Base-by-base conservation (phyloP, 257 asterid genomes). In the Plectranthus barbatus region DNA sequence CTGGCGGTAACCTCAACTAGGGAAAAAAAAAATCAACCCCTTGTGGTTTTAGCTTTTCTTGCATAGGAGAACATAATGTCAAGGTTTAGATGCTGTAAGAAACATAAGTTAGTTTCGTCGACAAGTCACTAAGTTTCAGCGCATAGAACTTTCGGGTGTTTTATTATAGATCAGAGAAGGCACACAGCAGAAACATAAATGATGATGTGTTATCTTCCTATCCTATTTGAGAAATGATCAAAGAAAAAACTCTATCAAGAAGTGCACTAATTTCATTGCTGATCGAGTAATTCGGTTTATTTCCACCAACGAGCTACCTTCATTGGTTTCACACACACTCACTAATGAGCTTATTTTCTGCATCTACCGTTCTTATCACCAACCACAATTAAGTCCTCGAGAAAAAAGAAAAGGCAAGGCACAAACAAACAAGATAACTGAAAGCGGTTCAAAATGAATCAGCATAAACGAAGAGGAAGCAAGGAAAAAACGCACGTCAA, bases 401-500 rank as follows among this genome's bases (percentile, higher is more conserved):
- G 24, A 4, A 48, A 21, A 20, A 12, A 66, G 18, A 29, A 24
- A 34, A 26, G 15, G 14, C 14, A 15, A 44, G 6, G 7, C 3
- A 61, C 10, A 19, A 10, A 44, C 31, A 11, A 36, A 59, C 36
- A 54, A 37, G 45, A 47, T 7, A 55, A 20, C 59, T 17, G 17
- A 52, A 65, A 69, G 66, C 48, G 69, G 50, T 14, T 12, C 21
- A 36, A 39, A n/a, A 11, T 50, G 37, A 50, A 36, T 39, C 2
- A 21, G 60, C 41, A 60, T 31, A 56, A 62, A 56, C 19, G 60
- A 57, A 70, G 9, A 17, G 41, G 33, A 45, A 40, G 18, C 46
- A 34, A 1, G 14, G 0, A 26, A 26, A n/a, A 64, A 63, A 45
- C 19, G 41, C 59, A 93, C 99, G 93, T 94, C 96, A 73, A 78